A percentile compares a stretch with the other conserved stretches of the same genome.
Conservation (phyloP, 495 filamentous ascomycete species). For the Aspergillus kassunensis region DNA sequence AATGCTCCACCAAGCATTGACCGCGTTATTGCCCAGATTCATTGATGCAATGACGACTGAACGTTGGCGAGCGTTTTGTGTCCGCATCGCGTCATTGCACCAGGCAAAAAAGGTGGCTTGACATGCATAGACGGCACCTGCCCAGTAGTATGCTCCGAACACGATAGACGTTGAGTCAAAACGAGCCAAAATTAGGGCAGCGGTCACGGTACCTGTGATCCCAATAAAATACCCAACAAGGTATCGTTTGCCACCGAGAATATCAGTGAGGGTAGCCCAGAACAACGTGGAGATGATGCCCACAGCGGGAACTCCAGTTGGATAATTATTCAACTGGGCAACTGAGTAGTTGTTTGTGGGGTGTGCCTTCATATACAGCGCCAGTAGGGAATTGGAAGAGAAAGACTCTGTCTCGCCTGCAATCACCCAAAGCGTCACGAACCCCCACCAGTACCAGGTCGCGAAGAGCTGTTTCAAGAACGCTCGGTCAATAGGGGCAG, state of each 20-base stretch:
- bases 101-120: slow-evolving; percentile 57
- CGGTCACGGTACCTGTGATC: slow-evolving; percentile 42
- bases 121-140: slow-evolving; percentile 51
- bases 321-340: slow-evolving; percentile 45
- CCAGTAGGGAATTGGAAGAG: slow-evolving; percentile 41
- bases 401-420: slow-evolving; percentile 47
- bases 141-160: slow-evolving; percentile 52
- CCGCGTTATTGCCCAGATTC: slow-evolving; percentile 52
- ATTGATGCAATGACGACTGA: slow-evolving; percentile 50
- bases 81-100: slow-evolving; percentile 55
- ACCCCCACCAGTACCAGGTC: slow-evolving; percentile 47
- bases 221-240: slow-evolving; percentile 53
- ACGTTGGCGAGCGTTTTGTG: slow-evolving; percentile 39
- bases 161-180: slow-evolving; percentile 36
- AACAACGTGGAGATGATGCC: slow-evolving; percentile 50
- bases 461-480: slow-evolving; percentile 40
- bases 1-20: slow-evolving; percentile 61
- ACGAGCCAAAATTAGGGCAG: slow-evolving; percentile 45
- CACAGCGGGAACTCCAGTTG: slow-evolving; percentile 44
- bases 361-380: slow-evolving; percentile 29
- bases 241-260: slow-evolving; percentile 43
- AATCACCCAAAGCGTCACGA: slow-evolving; percentile 48
- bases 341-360: slow-evolving; percentile 40
- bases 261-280: slow-evolving; percentile 51
- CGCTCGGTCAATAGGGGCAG: slow-evolving; percentile 28